phyloP scores from a whole-genome alignment of 2,329 filamentous ascomycete species.

The Metarhizium robertsii region DNA sequence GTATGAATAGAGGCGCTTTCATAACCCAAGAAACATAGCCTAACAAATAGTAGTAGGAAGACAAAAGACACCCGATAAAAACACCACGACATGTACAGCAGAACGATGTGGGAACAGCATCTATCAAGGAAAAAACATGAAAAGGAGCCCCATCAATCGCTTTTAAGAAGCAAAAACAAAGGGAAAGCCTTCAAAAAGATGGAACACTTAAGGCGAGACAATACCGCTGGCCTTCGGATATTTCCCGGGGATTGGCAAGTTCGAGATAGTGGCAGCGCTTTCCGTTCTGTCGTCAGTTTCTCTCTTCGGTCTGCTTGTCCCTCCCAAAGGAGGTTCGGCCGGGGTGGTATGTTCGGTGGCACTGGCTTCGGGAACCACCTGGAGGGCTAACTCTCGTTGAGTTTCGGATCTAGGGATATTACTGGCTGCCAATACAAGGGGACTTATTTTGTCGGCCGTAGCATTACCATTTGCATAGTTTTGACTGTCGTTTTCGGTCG shows the following conservation, averaged over 20 bases:
- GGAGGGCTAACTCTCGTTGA: constrained; percentile 13
- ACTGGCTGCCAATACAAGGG: constrained; percentile 7
- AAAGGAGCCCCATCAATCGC: neutral
- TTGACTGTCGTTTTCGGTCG: constrained; percentile 6
- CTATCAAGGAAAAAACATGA: neutral
- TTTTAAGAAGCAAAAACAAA: neutral
- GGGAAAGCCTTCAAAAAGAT: neutral
- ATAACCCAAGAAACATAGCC: neutral
- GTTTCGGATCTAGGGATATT: constrained; percentile 13
- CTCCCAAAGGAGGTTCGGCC: constrained; percentile 4
- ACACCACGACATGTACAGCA: neutral
- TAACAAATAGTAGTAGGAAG: no score
- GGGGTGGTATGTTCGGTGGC: constrained; percentile 7
- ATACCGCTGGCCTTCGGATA: constrained; percentile 41
- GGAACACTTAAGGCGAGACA: constrained; percentile 19
- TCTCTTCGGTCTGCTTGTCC: constrained; percentile 10
- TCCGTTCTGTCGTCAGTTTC: constrained; percentile 24
- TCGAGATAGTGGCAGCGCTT: constrained; percentile 48
- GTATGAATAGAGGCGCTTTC: no score
- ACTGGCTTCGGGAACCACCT: constrained; percentile 10
- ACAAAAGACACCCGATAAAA: neutral
- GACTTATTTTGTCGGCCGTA: constrained; percentile 7
- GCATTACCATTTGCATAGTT: constrained; percentile 8
- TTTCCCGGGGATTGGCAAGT: constrained; percentile 61
- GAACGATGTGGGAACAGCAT: neutral